These are phyloP conservation scores for Theobroma cacao DNA, from an alignment of 345 rosid species.

Conservation along the genomic window DNA sequence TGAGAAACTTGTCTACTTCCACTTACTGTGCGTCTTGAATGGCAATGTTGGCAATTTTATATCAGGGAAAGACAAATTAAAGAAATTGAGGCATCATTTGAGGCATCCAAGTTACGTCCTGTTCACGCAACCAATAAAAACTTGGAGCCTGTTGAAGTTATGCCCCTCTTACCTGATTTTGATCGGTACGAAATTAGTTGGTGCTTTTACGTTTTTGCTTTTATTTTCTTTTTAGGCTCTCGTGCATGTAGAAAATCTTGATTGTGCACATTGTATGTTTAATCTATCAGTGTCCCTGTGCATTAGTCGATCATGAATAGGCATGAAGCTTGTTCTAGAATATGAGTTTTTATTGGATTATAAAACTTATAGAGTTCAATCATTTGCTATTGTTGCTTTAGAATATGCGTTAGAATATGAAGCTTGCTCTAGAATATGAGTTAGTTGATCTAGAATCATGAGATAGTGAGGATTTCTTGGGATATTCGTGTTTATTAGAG, in stretches of 20 bases:
- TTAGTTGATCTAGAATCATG: neutral
- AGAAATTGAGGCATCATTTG: constrained; percentile 88
- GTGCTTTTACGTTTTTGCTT: constrained; percentile 21
- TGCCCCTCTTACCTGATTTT: constrained; percentile 88
- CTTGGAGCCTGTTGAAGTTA: constrained; percentile 66
- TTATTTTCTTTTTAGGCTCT: neutral
- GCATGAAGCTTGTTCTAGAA: too few species aligned
- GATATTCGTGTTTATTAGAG: neutral
- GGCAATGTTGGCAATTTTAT: constrained; percentile 12
- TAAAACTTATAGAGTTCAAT: too few species aligned
- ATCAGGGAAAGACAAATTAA: constrained; percentile 89
- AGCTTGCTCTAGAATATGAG: too few species aligned
- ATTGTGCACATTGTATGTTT: neutral
- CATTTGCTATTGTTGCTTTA: too few species aligned
- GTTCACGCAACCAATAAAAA: constrained; percentile 86
- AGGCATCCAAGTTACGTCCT: constrained; percentile 72
- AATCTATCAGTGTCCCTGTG: neutral
- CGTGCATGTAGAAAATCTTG: neutral
- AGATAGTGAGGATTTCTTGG: neutral
- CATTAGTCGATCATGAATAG: too few species aligned
- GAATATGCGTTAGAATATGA: too few species aligned
- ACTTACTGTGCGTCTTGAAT: neutral
- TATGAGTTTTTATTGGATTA: too few species aligned
- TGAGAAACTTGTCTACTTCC: neutral
- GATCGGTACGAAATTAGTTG: constrained; percentile 54